Percentiles rank a stretch among this genome's conserved stretches.
Conservation (phyloP, 345 rosid species). For the Cochlearia excelsa region DNA sequence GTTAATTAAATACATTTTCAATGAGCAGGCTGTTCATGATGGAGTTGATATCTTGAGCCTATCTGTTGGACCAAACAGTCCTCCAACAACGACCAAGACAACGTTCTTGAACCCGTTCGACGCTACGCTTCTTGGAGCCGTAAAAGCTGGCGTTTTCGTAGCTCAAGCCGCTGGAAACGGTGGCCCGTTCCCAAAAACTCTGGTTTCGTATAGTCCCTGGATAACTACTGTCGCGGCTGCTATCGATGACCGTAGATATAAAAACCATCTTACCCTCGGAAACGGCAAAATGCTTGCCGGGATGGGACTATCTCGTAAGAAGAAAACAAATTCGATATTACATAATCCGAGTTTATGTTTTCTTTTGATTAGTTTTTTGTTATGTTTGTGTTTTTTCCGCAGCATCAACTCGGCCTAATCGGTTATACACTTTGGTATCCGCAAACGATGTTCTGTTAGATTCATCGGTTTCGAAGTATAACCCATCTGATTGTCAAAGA, state of each 20-base stretch:
- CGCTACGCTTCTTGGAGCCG: conserved; percentile 92
- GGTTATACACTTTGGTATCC: conserved; percentile 72
- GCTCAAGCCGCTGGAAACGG: conserved; percentile 99
- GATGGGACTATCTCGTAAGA: conserved; percentile 74
- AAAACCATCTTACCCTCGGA: conserved; percentile 80
- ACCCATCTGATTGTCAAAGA: conserved; percentile 94
- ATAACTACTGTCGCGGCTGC: conserved; percentile 95
- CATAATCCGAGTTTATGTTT: no score
- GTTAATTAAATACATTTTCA: not conserved
- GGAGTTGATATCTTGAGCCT: conserved; percentile 97
- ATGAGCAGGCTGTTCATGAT: conserved; percentile 92
- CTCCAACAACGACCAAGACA: conserved; percentile 79
- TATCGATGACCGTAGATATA: conserved; percentile 88
- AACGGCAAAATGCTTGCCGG: conserved; percentile 85
- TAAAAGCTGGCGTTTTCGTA: conserved; percentile 95
- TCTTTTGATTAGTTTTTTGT: no score
- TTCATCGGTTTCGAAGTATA: conserved; percentile 66
- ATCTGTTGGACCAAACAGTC: conserved; percentile 94
- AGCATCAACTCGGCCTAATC: conserved; percentile 81
- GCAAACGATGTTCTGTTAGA: conserved; percentile 91
- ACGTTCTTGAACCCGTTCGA: conserved; percentile 95
- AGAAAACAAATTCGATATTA: conserved; percentile 11
- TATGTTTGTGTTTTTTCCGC: conserved; percentile 33
- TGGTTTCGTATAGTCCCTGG: conserved; percentile 98
- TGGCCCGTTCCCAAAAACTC: conserved; percentile 91